Conservation (phyloP, 805 yeast genomes). For the Sungouiella thailandica region DNA sequence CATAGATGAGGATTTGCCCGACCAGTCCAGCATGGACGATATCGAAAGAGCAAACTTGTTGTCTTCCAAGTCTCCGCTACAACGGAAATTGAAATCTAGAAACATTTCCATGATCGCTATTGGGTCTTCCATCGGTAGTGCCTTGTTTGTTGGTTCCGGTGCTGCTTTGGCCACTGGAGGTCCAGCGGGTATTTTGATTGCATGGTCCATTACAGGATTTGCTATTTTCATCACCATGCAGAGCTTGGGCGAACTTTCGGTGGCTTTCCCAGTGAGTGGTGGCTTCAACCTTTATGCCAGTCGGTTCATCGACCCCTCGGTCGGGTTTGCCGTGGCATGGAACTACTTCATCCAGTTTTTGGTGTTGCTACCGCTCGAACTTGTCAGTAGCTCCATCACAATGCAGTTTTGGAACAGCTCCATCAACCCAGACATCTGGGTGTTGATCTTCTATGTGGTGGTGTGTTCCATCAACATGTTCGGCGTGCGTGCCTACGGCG, state of each 20-base stretch:
- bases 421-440: slow-evolving; percentile 35
- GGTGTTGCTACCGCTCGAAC: slow-evolving; percentile 56
- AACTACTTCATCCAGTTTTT: slow-evolving; percentile 62
- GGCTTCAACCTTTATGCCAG: slow-evolving; percentile 57
- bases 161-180: slow-evolving; percentile 66
- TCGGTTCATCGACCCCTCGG: slow-evolving; percentile 50
- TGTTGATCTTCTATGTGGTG: slow-evolving; percentile 46
- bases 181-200: slow-evolving; percentile 57
- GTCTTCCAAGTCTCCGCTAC: slow-evolving; percentile 41
- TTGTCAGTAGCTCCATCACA: slow-evolving; percentile 51
- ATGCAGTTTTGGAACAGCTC: slow-evolving; percentile 15
- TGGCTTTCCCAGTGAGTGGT: slow-evolving; percentile 33
- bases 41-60: slow-evolving; percentile 36
- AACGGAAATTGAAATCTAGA: slow-evolving; percentile 42
- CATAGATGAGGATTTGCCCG: slow-evolving; percentile 21
- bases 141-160: slow-evolving; percentile 73
- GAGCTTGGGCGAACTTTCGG: slow-evolving; percentile 15
- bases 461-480: slow-evolving; percentile 46
- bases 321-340: slow-evolving; percentile 60
- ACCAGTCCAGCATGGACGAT: slow-evolving; percentile 23
- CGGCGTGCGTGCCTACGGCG: slow-evolving; percentile 54
- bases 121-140: slow-evolving; percentile 82
- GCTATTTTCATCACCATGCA: slow-evolving; percentile 47
- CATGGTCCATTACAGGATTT: slow-evolving; percentile 64
- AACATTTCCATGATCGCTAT: slow-evolving; percentile 71